Evolutionary conservation across 371 early-diverging fungal genomes (phyloP), one percentile per base, ranked within the genome.

Genomic region (Mortierella sp.): DNA sequence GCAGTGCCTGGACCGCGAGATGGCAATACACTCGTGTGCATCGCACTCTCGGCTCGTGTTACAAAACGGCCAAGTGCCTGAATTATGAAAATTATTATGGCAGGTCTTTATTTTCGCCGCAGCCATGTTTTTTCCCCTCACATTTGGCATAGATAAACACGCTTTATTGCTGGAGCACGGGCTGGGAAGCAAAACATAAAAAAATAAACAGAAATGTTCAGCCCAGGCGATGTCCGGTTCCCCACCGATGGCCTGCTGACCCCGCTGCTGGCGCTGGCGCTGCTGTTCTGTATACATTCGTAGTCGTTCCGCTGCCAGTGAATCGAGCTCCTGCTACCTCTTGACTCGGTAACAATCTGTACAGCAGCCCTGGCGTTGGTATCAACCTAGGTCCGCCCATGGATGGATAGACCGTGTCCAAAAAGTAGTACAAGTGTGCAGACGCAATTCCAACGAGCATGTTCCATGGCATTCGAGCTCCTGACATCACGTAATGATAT

Each of bases 371-470:
- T 14, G 90, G 90, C 17, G 90, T 89, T 17, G 78, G 73, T 17
- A 88, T 73, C 66, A 82, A 78, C 19, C 81, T 69, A 4, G 82
- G 80, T n/a, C 88, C 88, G 9, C 87, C 88, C 60, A 72, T 81
- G 23, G 82, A 80, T 31, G 91, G 91, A 65, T 87, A 86, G 15
- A 81, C 70, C 1, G 68, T 61, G 7, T 81, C 73, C 34, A 89
- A 71, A 53, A 81, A 89, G 66, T 89, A 79, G 60, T 86, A 90
- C 27, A 84, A 51, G 52, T 90, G 87, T 1, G 84, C 79, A 6
- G 88, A 72, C n/a, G 71, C 69, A 15, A 86, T 68, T 5, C 91
- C 91, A 11, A 80, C 62, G 56, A 87, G 37, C 39, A 80, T 81
- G 17, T 57, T 59, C 59, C 52, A 67, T 1, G 87, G 85, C 2